Evolutionary conservation across 345 rosid species (phyloP).

Genomic region (Raphanus raphanistrum): DNA sequence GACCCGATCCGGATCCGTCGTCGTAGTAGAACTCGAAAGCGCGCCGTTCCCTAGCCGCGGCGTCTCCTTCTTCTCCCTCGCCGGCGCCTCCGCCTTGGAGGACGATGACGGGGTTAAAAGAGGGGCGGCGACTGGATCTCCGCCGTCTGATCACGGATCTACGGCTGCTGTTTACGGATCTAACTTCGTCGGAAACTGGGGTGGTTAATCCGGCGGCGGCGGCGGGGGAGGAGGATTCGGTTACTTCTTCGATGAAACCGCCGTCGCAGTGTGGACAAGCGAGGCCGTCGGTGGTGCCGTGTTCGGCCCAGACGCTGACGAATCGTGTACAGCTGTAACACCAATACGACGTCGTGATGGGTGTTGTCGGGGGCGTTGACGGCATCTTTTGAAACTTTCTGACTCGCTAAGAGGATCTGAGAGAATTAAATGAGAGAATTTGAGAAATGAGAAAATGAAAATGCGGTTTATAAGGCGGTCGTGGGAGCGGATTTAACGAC

Average conservation of each 20-base stretch:
- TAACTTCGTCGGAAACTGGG: constrained; percentile 24
- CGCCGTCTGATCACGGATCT: constrained; percentile 41
- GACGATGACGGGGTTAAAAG: constrained; percentile 71
- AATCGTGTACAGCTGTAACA: constrained; percentile 72
- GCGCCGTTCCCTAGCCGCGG: constrained; percentile 28
- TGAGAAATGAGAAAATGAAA: constrained; percentile 16
- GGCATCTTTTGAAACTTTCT: constrained; percentile 15
- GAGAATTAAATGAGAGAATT: neutral
- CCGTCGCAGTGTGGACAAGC: constrained; percentile 70
- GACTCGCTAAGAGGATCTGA: constrained; percentile 14
- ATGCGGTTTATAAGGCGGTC: constrained; percentile 24
- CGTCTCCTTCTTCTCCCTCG: constrained; percentile 31
- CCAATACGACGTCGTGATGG: constrained; percentile 58
- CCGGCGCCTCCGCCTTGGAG: constrained; percentile 57
- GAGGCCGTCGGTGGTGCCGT: constrained; percentile 33
- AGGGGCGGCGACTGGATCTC: constrained; percentile 49
- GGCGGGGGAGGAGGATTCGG: constrained; percentile 13
- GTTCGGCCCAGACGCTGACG: constrained; percentile 46
- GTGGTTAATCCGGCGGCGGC: constrained; percentile 12
- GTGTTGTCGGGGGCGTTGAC: constrained; percentile 17
- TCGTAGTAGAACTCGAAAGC: constrained; percentile 66
- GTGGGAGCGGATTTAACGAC: constrained; percentile 29
- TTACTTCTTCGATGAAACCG: constrained; percentile 62
- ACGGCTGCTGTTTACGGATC: constrained; percentile 37
- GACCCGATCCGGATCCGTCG: constrained; percentile 67